These are phyloP conservation scores for Linnemannia schmuckeri DNA, from an alignment of 192 early-diverging fungal species.

Conservation along the genomic window DNA sequence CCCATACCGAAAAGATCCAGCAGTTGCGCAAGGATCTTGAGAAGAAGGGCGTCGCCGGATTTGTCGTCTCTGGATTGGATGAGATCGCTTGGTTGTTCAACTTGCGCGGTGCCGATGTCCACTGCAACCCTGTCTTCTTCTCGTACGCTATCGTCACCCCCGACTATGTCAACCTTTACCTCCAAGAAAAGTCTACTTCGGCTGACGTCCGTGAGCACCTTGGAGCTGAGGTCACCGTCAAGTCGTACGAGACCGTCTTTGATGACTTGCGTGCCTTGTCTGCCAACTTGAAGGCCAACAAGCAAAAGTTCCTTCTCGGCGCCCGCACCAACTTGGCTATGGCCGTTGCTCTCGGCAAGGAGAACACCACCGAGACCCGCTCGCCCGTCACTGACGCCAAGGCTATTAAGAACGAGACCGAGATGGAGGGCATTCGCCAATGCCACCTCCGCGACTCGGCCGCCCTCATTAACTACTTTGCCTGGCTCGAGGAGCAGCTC, in stretches of 20 bases:
- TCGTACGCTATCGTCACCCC: constrained; percentile 89
- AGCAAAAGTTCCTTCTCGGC: constrained; percentile 52
- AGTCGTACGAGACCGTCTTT: constrained; percentile 85
- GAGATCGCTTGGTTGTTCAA: constrained; percentile 99
- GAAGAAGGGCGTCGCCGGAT: constrained; percentile 76
- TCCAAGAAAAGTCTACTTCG: constrained; percentile 80
- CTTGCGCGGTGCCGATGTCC: constrained; percentile 94
- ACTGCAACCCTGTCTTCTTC: constrained; percentile 97
- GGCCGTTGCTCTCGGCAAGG: constrained; percentile 54
- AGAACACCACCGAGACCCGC: constrained; percentile 64
- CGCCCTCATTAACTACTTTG: constrained; percentile 85
- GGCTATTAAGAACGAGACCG: constrained; percentile 92
- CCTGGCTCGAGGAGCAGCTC: constrained; percentile 95
- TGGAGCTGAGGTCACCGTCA: constrained; percentile 68
- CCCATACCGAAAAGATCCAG: constrained; percentile 76
- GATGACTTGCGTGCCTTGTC: constrained; percentile 70
- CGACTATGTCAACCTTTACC: constrained; percentile 77
- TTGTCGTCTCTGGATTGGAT: constrained; percentile 91
- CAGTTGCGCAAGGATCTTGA: constrained; percentile 76
- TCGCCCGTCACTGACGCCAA: constrained; percentile 88
- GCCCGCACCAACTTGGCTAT: constrained; percentile 48
- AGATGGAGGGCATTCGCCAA: constrained; percentile 93
- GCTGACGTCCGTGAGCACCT: constrained; percentile 74
- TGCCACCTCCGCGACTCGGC: constrained; percentile 92
- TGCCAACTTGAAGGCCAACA: constrained; percentile 46